Percentiles rank a stretch among this genome's conserved stretches.
Conservation (phyloP, 176 grass and related monocot species). For the Aegilops bicornis region DNA sequence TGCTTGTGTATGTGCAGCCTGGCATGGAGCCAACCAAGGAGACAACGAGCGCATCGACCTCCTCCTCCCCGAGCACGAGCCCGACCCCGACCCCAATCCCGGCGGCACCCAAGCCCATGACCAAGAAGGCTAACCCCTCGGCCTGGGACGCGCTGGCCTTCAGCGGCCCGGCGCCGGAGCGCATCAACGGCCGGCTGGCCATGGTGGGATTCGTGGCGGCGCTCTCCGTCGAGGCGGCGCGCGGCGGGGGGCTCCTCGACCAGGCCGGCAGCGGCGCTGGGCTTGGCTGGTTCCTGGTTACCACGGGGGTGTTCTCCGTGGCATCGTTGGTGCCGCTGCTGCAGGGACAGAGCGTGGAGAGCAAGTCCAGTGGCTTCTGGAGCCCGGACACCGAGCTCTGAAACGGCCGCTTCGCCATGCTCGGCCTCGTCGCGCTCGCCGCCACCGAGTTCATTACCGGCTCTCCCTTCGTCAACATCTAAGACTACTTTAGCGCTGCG, state of each 20-base stretch:
- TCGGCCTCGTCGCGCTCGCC: conserved; percentile 61
- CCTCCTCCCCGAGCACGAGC: too few species aligned
- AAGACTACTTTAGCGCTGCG: too few species aligned
- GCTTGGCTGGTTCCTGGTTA: conserved; percentile 40
- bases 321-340: conserved; percentile 80
- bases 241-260: conserved; percentile 30
- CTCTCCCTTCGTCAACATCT: conserved; percentile 46
- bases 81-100: too few species aligned
- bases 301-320: conserved; percentile 46
- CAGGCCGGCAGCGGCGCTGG: conserved; percentile 47
- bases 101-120: too few species aligned
- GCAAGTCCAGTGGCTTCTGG: conserved; percentile 22
- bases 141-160: conserved; percentile 58
- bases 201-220: conserved; percentile 74
- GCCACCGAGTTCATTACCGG: conserved; percentile 5
- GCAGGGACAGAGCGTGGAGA: conserved; percentile 42
- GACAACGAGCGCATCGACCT: too few species aligned
- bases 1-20: too few species aligned
- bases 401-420: conserved; percentile 85
- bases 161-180: conserved; percentile 56
- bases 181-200: conserved; percentile 70
- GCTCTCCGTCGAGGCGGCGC: conserved; percentile 47
- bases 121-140: conserved; percentile 10
- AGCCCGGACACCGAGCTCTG: conserved; percentile 69
- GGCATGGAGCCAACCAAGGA: too few species aligned